phyloP scores from a whole-genome alignment of 164 flowering plant genomes.

The Magnolia changhungtana region DNA sequence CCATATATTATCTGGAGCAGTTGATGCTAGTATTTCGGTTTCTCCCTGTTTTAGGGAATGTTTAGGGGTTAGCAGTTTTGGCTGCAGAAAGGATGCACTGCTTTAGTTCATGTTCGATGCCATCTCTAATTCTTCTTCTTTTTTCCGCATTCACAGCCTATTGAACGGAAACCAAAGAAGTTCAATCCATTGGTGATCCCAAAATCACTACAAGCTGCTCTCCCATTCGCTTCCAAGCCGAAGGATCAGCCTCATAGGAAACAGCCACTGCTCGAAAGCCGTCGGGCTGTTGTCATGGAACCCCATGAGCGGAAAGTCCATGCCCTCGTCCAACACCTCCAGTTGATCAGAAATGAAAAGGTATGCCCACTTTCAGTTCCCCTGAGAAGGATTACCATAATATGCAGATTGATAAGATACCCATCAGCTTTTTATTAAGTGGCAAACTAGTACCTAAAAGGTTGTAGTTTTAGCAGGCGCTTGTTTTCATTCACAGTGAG shows the following conservation, averaged over 20 bases:
- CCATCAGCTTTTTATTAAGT: too few relatives aligned
- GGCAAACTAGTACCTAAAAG: too few relatives aligned
- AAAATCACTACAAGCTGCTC: conserved; percentile 59
- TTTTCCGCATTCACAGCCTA: conserved; percentile 40
- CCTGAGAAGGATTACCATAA: neutral
- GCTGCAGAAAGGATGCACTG: neutral
- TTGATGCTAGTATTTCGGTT: neutral
- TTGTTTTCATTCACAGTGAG: too few relatives aligned
- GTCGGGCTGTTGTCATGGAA: conserved; percentile 82
- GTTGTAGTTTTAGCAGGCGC: too few relatives aligned
- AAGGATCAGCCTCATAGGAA: conserved; percentile 44
- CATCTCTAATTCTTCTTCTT: neutral
- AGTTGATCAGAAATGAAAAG: conserved; percentile 59
- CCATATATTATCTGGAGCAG: neutral
- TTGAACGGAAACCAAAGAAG: conserved; percentile 82
- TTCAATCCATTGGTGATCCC: conserved; percentile 88
- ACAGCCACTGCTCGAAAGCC: conserved; percentile 40
- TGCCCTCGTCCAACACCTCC: conserved; percentile 64
- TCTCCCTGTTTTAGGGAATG: neutral
- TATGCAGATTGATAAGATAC: too few relatives aligned
- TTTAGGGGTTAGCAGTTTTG: too few relatives aligned
- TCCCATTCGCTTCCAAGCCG: conserved; percentile 90
- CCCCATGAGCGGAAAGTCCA: conserved; percentile 59
- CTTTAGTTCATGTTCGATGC: neutral
- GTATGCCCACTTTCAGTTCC: conserved; percentile 27